Base-by-base conservation (phyloP, 805 yeast species). In the Pichia rugopelliculosa region DNA sequence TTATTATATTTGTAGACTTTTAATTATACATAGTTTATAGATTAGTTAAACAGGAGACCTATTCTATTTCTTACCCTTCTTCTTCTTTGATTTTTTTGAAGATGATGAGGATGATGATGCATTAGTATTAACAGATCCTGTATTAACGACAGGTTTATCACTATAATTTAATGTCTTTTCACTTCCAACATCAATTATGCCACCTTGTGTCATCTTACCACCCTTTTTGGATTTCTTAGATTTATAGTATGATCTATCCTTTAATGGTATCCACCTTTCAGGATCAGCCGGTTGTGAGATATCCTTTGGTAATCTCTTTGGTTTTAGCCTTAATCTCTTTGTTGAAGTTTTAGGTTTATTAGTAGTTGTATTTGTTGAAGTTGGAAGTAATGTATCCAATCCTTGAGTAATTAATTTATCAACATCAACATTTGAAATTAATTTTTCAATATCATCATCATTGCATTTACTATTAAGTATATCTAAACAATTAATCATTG, bases 201-300 rank as follows among this genome's bases (percentile, higher is more conserved):
- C 83, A 57, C 87, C 88, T 61, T 81, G 87, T 0, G 84, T 78
- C 42, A 73, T 78, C 53, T 72, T 74, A 6, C 65, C 65, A 55
- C 73, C 75, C 62, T 79, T 83, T 54, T 81, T 77, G 15, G 34
- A 17, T 69, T 79, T 81, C 60, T 86, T 84, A 13, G 95, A 87
- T 64, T 80, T 87, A 68, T 84, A 89, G 57, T 82, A 79, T 7
- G 89, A 76, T 64, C 98, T 79, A 61, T 90, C 95, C 61, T 81
- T 84, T 74, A 85, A 57, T 21, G 96, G 95, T 44, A 91, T 65
- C 98, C 98, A 90, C 68, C 97, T 82, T 65, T 90, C 97, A 17
- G 77, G 75, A 56, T 83, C 84, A 3, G 77, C 70, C 48, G 57
- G 57, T 39, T 47, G 52, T 13, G 45, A 50, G 15, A 51, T 34